Percentiles rank a stretch among this genome's conserved stretches.
phyloP scores from a whole-genome alignment of 2,329 filamentous ascomycete species.

The Aspergillus unguis region DNA sequence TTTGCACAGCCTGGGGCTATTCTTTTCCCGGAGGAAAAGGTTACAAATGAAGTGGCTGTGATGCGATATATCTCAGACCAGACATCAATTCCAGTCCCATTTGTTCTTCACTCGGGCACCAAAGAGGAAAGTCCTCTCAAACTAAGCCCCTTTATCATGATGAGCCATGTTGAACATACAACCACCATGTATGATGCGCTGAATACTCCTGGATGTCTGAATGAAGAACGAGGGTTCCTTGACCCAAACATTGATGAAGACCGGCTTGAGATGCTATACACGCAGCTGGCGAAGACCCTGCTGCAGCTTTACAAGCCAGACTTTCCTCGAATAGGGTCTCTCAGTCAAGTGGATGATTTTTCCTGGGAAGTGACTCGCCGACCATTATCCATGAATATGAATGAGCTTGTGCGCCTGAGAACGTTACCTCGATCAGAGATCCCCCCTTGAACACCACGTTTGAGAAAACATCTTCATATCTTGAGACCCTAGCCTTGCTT shows the following conservation, averaged over 20 bases:
- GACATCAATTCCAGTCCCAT: conserved; percentile 8
- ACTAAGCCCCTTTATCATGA: conserved; percentile 1
- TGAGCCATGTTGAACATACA: conserved; percentile 1
- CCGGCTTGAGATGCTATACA: conserved; percentile 27
- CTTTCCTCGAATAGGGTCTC: conserved; percentile 9
- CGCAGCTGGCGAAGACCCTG: conserved; percentile 41
- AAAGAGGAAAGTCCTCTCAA: neutral
- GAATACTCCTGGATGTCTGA: neutral
- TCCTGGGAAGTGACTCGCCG: conserved; percentile 25
- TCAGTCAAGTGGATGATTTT: neutral
- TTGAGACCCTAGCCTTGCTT: conserved; percentile 38
- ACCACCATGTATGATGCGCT: neutral
- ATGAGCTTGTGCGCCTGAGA: conserved; percentile 31
- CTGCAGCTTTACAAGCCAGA: conserved; percentile 34
- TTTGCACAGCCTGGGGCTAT: conserved; percentile 18
- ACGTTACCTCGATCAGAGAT: conserved; percentile 19
- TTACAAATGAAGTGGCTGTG: conserved; percentile 26
- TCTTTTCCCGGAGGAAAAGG: conserved; percentile 33
- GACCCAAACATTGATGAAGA: conserved; percentile 10
- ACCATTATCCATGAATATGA: conserved; percentile 46
- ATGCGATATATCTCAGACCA: conserved; percentile 11
- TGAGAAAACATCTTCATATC: conserved; percentile 36
- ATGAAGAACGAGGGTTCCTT: conserved; percentile 6
- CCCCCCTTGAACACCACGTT: conserved; percentile 18
- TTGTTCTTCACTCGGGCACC: conserved; percentile 2